Evolutionary conservation across 2,329 filamentous ascomycete species (phyloP).

Genomic region (Ophiosphaerella narmari): DNA sequence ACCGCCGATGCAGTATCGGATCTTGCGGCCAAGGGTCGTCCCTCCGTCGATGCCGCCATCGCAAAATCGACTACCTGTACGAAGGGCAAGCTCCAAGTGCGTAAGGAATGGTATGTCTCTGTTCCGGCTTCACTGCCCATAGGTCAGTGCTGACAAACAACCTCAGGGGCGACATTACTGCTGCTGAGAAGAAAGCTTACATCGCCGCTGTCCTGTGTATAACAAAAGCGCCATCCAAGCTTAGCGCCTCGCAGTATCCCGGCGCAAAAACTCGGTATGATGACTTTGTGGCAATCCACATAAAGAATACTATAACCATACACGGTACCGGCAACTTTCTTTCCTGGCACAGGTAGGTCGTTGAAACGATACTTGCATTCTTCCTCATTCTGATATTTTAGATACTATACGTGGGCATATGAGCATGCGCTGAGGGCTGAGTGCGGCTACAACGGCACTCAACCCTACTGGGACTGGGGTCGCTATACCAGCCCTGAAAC

Average conservation of each 20-base stretch:
- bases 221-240: slow-evolving; percentile 29
- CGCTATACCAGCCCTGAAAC: slow-evolving; percentile 52
- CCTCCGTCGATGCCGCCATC: slow-evolving; percentile 31
- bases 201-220: slow-evolving; percentile 44
- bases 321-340: slow-evolving; percentile 45
- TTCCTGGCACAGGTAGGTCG: slow-evolving; percentile 44
- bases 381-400: no score
- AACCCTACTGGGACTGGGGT: slow-evolving; percentile 61
- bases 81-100: slow-evolving; percentile 36
- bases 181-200: slow-evolving; percentile 41
- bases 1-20: slow-evolving; percentile 34
- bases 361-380: no score
- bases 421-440: slow-evolving; percentile 50
- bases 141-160: slow-evolving; percentile 3
- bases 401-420: slow-evolving; percentile 48
- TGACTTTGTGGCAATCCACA: slow-evolving; percentile 45
- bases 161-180: slow-evolving; percentile 33
- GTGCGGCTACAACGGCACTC: slow-evolving; percentile 51
- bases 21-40: slow-evolving; percentile 31
- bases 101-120: slow-evolving; percentile 33
- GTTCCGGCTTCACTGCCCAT: neutral
- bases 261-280: slow-evolving; percentile 43
- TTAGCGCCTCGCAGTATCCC: slow-evolving; percentile 26
- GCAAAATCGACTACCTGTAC: slow-evolving; percentile 37
- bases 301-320: slow-evolving; percentile 42